These are phyloP conservation scores for Fusarium liriodendri DNA, from an alignment of 2,329 filamentous ascomycete species.

Conservation along the genomic window DNA sequence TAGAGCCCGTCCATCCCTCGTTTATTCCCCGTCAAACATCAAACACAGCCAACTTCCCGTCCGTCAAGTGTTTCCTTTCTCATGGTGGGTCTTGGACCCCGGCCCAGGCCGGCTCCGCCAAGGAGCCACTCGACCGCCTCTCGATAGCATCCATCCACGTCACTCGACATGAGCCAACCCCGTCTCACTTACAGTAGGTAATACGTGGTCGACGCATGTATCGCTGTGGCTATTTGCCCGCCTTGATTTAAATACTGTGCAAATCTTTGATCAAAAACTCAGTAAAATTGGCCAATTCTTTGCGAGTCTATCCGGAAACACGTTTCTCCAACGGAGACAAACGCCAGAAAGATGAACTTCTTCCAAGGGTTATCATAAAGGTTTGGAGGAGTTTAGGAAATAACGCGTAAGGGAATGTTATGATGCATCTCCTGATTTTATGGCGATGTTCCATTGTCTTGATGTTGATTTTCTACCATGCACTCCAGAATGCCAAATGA, in stretches of 20 bases:
- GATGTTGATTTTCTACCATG: background rate
- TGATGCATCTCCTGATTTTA: background rate
- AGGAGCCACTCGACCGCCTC: constrained; percentile 25
- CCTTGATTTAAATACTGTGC: background rate
- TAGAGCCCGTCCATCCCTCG: constrained; percentile 23
- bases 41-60: constrained; percentile 30
- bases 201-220: background rate
- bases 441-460: background rate
- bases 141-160: constrained; percentile 39
- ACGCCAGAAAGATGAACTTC: background rate
- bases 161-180: constrained; percentile 25
- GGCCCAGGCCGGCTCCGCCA: constrained; percentile 1
- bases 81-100: constrained; percentile 28
- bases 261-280: background rate
- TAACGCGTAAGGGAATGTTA: fast-evolving
- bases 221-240: background rate
- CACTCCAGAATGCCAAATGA: background rate
- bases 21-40: constrained; percentile 34
- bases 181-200: constrained; percentile 26
- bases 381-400: background rate
- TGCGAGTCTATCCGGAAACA: background rate
- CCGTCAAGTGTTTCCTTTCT: constrained; percentile 25
- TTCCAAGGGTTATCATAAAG: background rate
- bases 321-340: background rate
- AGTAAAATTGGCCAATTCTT: background rate